Conservation (phyloP, 352 stramenopile species). For the Phytophthora pisi region DNA sequence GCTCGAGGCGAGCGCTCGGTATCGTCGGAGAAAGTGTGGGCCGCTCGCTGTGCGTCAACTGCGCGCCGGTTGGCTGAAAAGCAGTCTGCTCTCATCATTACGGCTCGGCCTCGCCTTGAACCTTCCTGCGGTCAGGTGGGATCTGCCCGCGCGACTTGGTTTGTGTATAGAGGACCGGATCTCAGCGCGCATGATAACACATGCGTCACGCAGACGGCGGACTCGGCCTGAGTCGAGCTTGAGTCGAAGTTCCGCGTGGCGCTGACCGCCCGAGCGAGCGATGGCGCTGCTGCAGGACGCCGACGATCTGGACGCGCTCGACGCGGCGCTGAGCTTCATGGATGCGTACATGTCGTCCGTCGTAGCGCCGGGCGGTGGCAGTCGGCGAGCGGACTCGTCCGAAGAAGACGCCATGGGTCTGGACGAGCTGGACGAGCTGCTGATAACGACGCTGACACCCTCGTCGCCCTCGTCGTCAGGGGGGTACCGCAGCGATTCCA, state of each 20-base stretch:
- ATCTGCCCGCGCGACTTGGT: background rate
- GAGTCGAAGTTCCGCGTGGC: background rate
- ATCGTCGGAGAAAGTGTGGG: constrained; percentile 28
- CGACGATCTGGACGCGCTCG: constrained; percentile 28
- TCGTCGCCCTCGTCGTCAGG: constrained; percentile 13
- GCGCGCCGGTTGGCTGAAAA: constrained; percentile 34
- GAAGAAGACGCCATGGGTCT: background rate
- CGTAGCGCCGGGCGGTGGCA: background rate
- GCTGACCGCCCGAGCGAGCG: too few species aligned
- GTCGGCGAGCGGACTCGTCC: background rate
- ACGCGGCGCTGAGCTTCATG: constrained; percentile 36
- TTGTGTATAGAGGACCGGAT: too few species aligned
- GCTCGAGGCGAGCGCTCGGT: constrained; percentile 12
- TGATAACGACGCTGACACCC: constrained; percentile 13
- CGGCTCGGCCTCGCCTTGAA: constrained; percentile 11
- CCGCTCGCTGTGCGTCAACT: constrained; percentile 7
- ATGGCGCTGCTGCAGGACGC: constrained; percentile 31
- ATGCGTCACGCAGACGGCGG: constrained; percentile 5
- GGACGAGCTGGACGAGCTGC: constrained; percentile 28
- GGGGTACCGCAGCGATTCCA: background rate
- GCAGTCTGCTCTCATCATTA: background rate
- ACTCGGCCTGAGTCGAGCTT: background rate
- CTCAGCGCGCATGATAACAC: constrained; percentile 7
- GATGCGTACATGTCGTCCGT: constrained; percentile 18
- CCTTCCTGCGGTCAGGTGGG: constrained; percentile 8